These are phyloP conservation scores for sorghum (Sorghum bicolor) DNA, from an alignment of 176 grass and related monocot species.

Conservation along the genomic window Sorghum_bicolor_NCBIv3 NC_012879.2:8624001-8624500, in stretches of 20 bases:
- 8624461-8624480: background rate
- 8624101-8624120: conserved; percentile 11
- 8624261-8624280: background rate
- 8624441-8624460: background rate
- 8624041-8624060: conserved; percentile 25
- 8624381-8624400: conserved; percentile 34
- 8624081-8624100: conserved; percentile 28
- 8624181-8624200: background rate
- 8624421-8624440: background rate
- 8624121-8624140: conserved; percentile 28
- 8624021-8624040: conserved; percentile 20
- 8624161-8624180: background rate
- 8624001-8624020: conserved; percentile 6
- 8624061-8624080: conserved; percentile 20
- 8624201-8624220: background rate
- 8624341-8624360: conserved; percentile 43
- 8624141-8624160: background rate
- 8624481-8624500: background rate
- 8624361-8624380: conserved; percentile 71
- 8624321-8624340: conserved; percentile 25
- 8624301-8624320: background rate
- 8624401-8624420: background rate
- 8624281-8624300: background rate
- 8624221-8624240: conserved; percentile 28
- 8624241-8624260: conserved; percentile 11